Base-by-base conservation (phyloP, 495 filamentous ascomycete genomes). In the Aspergillus panamensis region DNA sequence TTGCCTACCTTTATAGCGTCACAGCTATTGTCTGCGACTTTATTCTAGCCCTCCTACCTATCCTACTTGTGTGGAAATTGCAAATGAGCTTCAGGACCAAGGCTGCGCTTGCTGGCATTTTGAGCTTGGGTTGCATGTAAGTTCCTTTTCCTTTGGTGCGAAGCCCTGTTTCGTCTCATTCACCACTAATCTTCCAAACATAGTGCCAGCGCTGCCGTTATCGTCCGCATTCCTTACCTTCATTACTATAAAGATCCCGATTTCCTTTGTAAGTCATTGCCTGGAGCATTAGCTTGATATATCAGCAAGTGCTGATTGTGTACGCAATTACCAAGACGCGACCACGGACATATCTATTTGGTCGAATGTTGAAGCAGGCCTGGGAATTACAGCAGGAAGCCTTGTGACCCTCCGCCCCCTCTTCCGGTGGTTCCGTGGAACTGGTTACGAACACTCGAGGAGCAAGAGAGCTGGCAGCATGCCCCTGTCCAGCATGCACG, bases 401-500 rank as follows among this genome's bases (percentile, higher is more conserved):
- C 72, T 80, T 3, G 73, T 76, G 7, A 77, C 74, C 8, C 72
- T 79, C n/a, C 73, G 74, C 14, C 77, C 77, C 6, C 64, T 80
- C 0, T 76, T 84, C 62, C 72, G 74, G 53, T 77, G 72, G 72
- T 73, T 77, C 48, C 65, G 68, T 13, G 74, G 73, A 39, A 57
- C 69, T 51, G 69, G 63, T 50, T 73, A 64, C n/a, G 59, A 16
- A 10, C 59, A 61, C 9, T 62, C 65, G 13, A 65, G 59, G 19
- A 71, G 62, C 6, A 72, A 66, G 53, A 62, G 57, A 17, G 67
- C 62, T 3, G 67, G 64, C 21, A 75, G 72, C 48, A 17, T 71
- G 31, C 72, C 72, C 1, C 61, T 75, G 6, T 70, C 71, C 13
- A 73, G 71, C 48, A 61, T 70, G 54, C 69, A 68, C 25, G 61